Evolutionary conservation across 2,329 filamentous ascomycete species (phyloP), one percentile per base, ranked within the genome.

Genomic region (Polytolypa hystricis): DNA sequence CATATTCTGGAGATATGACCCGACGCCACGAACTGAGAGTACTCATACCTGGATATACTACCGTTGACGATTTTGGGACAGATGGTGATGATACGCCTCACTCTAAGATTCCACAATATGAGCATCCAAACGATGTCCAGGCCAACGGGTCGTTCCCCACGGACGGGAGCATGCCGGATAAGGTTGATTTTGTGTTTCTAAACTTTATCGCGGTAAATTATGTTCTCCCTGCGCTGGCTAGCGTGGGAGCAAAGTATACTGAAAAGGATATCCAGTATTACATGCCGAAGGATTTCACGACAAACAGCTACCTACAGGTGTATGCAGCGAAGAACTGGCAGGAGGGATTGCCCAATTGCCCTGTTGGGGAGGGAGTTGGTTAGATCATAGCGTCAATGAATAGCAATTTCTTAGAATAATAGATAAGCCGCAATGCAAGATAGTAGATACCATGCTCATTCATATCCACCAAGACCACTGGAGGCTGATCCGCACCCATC

Each of bases 21-120:
- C 48, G 49, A 8, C 53, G 54, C n/a, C 52, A 51, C 31, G 44
- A 43, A 8, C 25, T 42, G 7, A 10, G 19, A 14, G 18, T 34
- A 5, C 34, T 36, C 11, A 21, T 50, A 4, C 40, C 49, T 4
- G 55, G 55, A 4, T 56, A 57, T 37, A 45, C 44, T 11, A 58
- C 55, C 4, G 46, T 39, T 11, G 55, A 58, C 32, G 55, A 58
- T 41, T 54, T 58, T 35, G 55, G 55, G 15, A 43, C 14, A 11
- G 53, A 56, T 33, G 55, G 55, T 5, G 55, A 58, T 37, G 56
- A 58, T 33, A 56, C 52, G 18, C 40, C 47, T 4, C 55, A 58
- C 40, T 48, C 47, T 19, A 33, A 30, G 21, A 38, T 56, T 17
- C 53, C 53, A 2, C 42, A 36, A 30, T 49, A 47, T 30, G 16